These are phyloP conservation scores for Chrysosporium keratinophilum DNA, from an alignment of 2,329 filamentous ascomycete genomes.

Conservation along the genomic window DNA sequence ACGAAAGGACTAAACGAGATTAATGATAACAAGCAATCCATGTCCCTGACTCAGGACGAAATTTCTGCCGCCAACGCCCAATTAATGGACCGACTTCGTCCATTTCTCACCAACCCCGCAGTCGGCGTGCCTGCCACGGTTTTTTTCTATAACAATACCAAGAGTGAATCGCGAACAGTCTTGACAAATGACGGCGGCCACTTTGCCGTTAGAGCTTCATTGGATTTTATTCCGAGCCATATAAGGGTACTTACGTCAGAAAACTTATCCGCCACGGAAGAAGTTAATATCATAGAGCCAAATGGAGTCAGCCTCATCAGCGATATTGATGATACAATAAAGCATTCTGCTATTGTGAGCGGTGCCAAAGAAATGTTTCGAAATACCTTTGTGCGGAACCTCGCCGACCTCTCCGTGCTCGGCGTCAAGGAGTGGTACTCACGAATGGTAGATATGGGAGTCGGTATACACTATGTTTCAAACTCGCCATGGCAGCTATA, in stretches of 20 bases:
- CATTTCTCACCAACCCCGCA: conserved; percentile 79
- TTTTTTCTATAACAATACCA: conserved; percentile 84
- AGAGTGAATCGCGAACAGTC: conserved; percentile 74
- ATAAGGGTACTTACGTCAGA: conserved; percentile 80
- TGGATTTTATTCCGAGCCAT: conserved; percentile 86
- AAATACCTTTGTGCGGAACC: conserved; percentile 84
- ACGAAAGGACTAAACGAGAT: conserved; percentile 59
- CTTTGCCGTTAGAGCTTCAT: conserved; percentile 65
- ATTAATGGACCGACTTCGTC: conserved; percentile 74
- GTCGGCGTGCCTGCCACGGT: conserved; percentile 70
- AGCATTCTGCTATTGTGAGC: conserved; percentile 78
- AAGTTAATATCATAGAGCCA: conserved; percentile 65
- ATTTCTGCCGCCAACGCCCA: conserved; percentile 71
- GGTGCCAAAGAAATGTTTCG: conserved; percentile 92
- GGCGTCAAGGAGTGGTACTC: conserved; percentile 88
- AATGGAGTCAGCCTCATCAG: conserved; percentile 84
- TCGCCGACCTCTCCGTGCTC: conserved; percentile 69
- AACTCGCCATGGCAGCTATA: conserved; percentile 98
- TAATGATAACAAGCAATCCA: conserved; percentile 40
- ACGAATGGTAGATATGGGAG: conserved; percentile 64
- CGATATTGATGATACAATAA: conserved; percentile 96
- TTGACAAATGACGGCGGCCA: conserved; percentile 82
- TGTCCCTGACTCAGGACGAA: conserved; percentile 63
- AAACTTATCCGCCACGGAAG: conserved; percentile 67
- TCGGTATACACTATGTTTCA: conserved; percentile 93